Conservation (phyloP, 1,284 basidiomycete species). For the Puccinia coronata region DNA sequence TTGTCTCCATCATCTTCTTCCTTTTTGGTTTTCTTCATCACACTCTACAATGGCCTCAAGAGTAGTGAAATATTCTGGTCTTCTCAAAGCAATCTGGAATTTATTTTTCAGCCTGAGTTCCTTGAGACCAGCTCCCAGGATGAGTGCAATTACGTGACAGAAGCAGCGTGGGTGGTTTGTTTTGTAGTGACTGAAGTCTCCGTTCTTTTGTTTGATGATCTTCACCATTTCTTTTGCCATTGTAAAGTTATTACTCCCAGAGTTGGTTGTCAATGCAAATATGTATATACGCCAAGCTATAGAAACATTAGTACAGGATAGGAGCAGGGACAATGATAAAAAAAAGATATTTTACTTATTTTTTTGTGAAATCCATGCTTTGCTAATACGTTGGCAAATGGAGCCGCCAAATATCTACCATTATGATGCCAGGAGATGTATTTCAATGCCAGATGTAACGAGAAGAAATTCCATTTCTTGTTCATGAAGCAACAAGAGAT, state of each 20-base stretch:
- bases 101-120: no score
- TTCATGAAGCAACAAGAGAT: background rate
- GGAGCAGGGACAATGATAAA: background rate
- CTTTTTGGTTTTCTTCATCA: background rate
- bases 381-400: no score
- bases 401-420: no score
- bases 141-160: background rate
- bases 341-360: conserved; percentile 19
- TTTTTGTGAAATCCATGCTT: background rate
- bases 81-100: background rate
- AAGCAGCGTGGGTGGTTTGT: background rate
- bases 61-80: background rate
- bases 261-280: background rate
- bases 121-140: background rate
- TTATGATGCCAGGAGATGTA: conserved; percentile 16
- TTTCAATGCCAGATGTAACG: conserved; percentile 2
- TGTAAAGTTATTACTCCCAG: no score
- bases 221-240: background rate
- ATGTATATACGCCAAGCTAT: background rate
- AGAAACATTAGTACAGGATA: background rate
- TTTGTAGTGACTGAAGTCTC: background rate
- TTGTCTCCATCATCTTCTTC: background rate
- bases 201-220: background rate
- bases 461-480: background rate
- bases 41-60: background rate